phyloP scores from a whole-genome alignment of 345 rosid species.

The Citrus mangshanensis region DNA sequence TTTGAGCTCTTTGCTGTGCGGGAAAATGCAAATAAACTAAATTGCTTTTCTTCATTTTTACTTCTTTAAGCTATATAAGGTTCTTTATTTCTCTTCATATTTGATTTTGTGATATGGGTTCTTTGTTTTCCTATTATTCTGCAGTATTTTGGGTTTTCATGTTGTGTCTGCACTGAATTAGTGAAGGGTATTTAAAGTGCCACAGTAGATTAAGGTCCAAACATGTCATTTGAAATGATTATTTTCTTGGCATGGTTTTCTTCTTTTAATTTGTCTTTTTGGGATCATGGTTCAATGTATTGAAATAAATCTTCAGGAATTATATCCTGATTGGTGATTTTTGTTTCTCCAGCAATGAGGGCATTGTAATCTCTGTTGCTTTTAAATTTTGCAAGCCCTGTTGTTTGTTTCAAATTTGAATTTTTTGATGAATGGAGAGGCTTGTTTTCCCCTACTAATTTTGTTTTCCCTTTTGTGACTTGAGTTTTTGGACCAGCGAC shows the following conservation, averaged over 20 bases:
- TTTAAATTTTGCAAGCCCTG: not conserved
- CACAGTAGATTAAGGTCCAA: not conserved
- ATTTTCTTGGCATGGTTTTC: not conserved
- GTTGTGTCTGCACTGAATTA: not conserved
- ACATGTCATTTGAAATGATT: not conserved
- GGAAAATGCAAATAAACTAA: not conserved
- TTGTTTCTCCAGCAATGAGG: not conserved
- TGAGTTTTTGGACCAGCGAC: conserved; percentile 46
- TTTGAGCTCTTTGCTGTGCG: not conserved
- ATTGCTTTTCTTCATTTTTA: not conserved
- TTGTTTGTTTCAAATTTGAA: not conserved
- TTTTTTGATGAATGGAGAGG: not conserved
- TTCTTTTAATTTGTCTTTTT: not conserved
- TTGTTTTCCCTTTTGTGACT: not conserved
- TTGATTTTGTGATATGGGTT: not conserved
- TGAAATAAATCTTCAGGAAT: not conserved
- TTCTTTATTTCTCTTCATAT: not conserved
- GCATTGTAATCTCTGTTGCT: not conserved
- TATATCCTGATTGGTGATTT: not conserved
- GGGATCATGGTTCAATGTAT: not conserved
- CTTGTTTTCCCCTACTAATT: not conserved
- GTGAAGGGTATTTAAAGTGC: not conserved
- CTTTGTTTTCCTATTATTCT: not conserved
- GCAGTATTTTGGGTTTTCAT: not conserved
- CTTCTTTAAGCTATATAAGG: not conserved